Conservation (phyloP, 345 rosid genomes). For the Camelina laxa region DNA sequence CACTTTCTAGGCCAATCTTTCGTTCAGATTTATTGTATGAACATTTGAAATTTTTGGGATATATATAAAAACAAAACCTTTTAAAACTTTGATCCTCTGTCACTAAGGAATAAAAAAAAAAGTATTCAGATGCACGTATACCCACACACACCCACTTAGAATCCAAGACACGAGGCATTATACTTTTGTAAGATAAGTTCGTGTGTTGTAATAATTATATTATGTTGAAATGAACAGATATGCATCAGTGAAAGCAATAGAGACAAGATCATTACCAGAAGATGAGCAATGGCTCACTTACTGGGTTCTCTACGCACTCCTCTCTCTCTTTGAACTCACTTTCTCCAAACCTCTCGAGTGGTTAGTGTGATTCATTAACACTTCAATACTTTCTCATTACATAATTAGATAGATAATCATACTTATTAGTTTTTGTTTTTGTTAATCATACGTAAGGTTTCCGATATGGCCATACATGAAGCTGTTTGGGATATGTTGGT, state of each 20-base stretch:
- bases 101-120: neutral
- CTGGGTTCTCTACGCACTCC: constrained; percentile 90
- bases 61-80: neutral
- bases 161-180: constrained; percentile 32
- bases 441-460: constrained; percentile 55
- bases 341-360: constrained; percentile 84
- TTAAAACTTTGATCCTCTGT: neutral
- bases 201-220: neutral
- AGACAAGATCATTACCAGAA: constrained; percentile 76
- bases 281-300: constrained; percentile 97
- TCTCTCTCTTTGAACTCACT: constrained; percentile 86
- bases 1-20: constrained; percentile 2
- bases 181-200: neutral
- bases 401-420: neutral
- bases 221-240: constrained; percentile 54
- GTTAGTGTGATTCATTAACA: constrained; percentile 46
- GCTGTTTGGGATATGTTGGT: constrained; percentile 86
- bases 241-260: constrained; percentile 92
- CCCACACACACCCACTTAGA: constrained; percentile 40
- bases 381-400: neutral
- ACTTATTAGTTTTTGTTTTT: neutral
- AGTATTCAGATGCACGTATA: constrained; percentile 19
- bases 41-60: neutral
- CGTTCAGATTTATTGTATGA: constrained; percentile 9
- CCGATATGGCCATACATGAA: constrained; percentile 85